A percentile compares a stretch with the other conserved stretches of the same genome.
These are phyloP conservation scores for Chlorophyllum brunneum DNA, from an alignment of 768 basidiomycete species.

Conservation along the genomic window DNA sequence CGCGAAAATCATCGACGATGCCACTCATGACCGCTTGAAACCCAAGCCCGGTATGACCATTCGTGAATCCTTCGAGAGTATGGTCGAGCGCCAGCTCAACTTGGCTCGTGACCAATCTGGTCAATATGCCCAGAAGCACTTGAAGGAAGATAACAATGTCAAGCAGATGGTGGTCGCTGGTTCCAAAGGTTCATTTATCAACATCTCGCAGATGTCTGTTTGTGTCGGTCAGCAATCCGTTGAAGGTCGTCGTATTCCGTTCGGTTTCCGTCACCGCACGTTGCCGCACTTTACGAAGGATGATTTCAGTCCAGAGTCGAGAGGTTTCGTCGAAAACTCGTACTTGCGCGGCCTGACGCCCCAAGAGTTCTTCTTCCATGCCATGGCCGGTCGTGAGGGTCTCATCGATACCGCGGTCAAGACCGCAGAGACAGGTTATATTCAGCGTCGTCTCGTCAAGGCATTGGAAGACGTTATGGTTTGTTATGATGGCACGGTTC, in stretches of 20 bases:
- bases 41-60: constrained; percentile 98
- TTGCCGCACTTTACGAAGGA: constrained; percentile 98
- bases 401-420: constrained; percentile 99
- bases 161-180: constrained; percentile 99
- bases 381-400: constrained; percentile 99
- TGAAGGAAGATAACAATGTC: constrained; percentile 99
- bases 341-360: constrained; percentile 95
- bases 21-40: constrained; percentile 83
- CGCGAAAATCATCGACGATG: constrained; percentile 73
- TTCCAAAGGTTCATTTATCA: constrained; percentile 98
- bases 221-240: constrained; percentile 99
- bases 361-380: constrained; percentile 99
- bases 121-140: constrained; percentile 92
- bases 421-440: constrained; percentile 99
- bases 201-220: constrained; percentile 99
- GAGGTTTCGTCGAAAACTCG: constrained; percentile 99
- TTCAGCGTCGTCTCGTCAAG: constrained; percentile 97
- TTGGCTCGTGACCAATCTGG: constrained; percentile 93
- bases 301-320: constrained; percentile 95
- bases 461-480: constrained; percentile 97
- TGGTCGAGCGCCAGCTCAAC: constrained; percentile 88
- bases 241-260: constrained; percentile 97
- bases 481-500: constrained; percentile 95
- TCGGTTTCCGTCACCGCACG: constrained; percentile 95
- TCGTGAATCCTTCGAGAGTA: constrained; percentile 95